Evolutionary conservation across 2,329 filamentous ascomycete species (phyloP).

Genomic region (Beauveria medogensis): DNA sequence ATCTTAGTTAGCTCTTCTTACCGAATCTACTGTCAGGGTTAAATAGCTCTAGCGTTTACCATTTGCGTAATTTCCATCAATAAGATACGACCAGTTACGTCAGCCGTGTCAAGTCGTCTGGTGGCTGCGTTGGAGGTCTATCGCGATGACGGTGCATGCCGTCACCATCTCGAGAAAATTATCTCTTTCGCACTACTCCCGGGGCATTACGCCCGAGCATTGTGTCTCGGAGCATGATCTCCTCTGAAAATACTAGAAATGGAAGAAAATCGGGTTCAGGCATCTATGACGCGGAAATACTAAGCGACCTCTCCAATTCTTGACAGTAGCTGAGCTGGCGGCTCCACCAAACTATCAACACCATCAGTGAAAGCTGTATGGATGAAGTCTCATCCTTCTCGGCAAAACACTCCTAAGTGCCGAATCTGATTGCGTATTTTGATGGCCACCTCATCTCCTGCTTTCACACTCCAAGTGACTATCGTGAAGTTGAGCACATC

Average conservation of each 20-base stretch:
- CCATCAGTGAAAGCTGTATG: too few relatives aligned
- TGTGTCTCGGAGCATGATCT: neutral
- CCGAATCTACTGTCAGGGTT: too few relatives aligned
- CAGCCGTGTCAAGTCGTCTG: too few relatives aligned
- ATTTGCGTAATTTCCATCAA: too few relatives aligned
- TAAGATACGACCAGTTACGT: too few relatives aligned
- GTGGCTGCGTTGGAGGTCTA: too few relatives aligned
- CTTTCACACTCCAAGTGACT: neutral
- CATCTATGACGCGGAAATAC: neutral
- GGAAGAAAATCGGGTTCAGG: neutral
- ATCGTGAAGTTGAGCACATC: neutral
- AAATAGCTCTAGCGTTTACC: too few relatives aligned
- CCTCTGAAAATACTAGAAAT: neutral
- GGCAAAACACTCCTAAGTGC: too few relatives aligned
- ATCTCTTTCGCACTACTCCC: neutral
- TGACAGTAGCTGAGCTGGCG: neutral
- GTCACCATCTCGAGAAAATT: neutral
- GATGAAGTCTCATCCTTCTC: too few relatives aligned
- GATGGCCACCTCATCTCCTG: neutral
- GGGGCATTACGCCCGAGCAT: too few relatives aligned
- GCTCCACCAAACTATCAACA: neutral
- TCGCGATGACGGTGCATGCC: neutral
- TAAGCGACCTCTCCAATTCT: neutral
- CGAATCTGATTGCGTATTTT: too few relatives aligned
- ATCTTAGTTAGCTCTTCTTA: too few relatives aligned